Percentiles rank a stretch among this genome's conserved stretches.
Evolutionary conservation across 2,329 filamentous ascomycete species (phyloP).

Genomic region (Fonsecaea multimorphosa): DNA sequence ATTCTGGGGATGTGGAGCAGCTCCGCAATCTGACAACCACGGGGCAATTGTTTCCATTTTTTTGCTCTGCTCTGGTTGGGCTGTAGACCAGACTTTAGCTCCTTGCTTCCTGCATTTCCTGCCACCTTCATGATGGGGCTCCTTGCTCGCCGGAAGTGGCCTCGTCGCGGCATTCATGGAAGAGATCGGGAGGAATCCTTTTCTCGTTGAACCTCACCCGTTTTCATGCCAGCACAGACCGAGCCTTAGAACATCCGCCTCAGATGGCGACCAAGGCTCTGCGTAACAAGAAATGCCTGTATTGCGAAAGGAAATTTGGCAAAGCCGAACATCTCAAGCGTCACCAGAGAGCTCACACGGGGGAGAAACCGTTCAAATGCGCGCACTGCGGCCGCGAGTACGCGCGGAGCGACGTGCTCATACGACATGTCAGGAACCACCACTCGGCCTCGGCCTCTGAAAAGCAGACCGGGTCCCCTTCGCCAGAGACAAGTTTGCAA

Average conservation of each 20-base stretch:
- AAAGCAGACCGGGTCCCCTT: not conserved
- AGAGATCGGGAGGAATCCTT: no score
- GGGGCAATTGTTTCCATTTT: not conserved
- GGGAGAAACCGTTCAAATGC: constrained; percentile 98
- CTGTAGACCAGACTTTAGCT: no score
- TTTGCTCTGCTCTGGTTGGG: not conserved
- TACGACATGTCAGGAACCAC: constrained; percentile 23
- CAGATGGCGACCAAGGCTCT: constrained; percentile 15
- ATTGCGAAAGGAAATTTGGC: constrained; percentile 21
- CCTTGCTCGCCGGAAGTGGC: not conserved
- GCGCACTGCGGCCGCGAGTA: constrained; percentile 86
- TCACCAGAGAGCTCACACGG: constrained; percentile 70
- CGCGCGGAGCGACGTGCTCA: constrained; percentile 19
- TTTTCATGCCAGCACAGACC: no score
- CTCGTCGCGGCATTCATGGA: not conserved
- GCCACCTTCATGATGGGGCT: not conserved
- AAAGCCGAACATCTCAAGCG: constrained; percentile 48
- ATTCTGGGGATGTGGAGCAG: constrained; percentile 8
- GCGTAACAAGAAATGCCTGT: constrained; percentile 22
- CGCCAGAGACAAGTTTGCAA: not conserved
- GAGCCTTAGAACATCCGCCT: no score
- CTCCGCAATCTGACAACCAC: not conserved
- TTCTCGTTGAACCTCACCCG: no score
- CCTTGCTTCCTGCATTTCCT: not conserved
- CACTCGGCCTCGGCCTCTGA: constrained; percentile 4